Base-by-base conservation (phyloP, 768 basidiomycete genomes). In the Boletellus emodensis region DNA sequence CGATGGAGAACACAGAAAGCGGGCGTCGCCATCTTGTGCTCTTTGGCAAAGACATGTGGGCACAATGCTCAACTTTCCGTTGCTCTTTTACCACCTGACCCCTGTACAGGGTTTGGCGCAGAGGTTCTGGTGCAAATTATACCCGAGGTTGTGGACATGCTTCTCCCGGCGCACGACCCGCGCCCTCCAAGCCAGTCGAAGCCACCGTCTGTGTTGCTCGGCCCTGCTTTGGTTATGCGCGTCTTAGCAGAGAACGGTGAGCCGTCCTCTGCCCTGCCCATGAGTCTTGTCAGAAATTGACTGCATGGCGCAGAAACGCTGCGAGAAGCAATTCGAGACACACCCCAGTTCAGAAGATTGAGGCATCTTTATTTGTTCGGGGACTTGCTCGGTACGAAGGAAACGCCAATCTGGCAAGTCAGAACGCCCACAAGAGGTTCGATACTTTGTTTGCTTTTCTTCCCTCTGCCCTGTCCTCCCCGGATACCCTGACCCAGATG, bases 261-360 rank as follows among this genome's bases (percentile, higher is more conserved):
- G 49, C n/a, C 14, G 6, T n/a, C 2, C 9, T 13, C 10, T 6
- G 26, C 22, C 13, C 33, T 12, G 20, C 30, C 15, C 14, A 13
- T 6, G 1, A 22, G 12, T 12, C 33, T 34, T 8, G 40, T 14
- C 5, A 10, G 18, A 40, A 40, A 32, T 22, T 38, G 14, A 54
- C 17, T 4, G 24, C 5, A 42, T 40, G 2, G 18, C 4, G 8
- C 39, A 61, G 60, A 61, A 49, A 51, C 38, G 26, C 49, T 61
- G 12, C 60, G 60, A 17, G 48, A 61, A 22, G 56, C 40, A 3
- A 55, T 61, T 38, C 59, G 59, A 17, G 55, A 53, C 26, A 49
- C 42, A 6, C 14, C 35, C 24, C 47, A 51, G 26, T 61, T 58
- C 35, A 17, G 51, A 7, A 55, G 51, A 26, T 37, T 61, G 12